These are phyloP conservation scores for Phoenix roebelenii DNA, from an alignment of 176 grass and related monocot species.

Conservation along the genomic window DNA sequence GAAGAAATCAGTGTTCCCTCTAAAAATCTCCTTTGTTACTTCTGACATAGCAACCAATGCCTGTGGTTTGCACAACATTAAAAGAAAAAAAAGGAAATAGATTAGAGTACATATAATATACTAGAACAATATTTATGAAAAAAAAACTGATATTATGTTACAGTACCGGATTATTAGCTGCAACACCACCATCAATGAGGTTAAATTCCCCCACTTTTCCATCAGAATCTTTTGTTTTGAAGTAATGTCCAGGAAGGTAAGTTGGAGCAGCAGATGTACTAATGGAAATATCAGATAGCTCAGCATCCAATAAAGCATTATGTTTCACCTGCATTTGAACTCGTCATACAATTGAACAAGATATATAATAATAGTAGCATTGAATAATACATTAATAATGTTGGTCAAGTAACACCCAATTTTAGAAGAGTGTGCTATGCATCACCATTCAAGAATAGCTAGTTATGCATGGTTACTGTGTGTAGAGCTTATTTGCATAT, in stretches of 20 bases:
- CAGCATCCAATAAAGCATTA: background rate
- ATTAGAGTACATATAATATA: too few relatives aligned
- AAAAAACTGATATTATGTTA: background rate
- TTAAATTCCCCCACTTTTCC: constrained; percentile 1
- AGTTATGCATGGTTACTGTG: too few relatives aligned
- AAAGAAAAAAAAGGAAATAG: too few relatives aligned
- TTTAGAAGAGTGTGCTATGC: background rate
- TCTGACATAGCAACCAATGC: background rate
- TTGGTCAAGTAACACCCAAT: background rate
- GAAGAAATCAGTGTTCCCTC: background rate
- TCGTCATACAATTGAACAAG: too few relatives aligned
- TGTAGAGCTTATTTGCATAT: too few relatives aligned
- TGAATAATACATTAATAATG: background rate
- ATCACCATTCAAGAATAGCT: background rate
- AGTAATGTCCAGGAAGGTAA: constrained; percentile 2
- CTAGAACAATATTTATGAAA: too few relatives aligned
- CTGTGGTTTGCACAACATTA: background rate
- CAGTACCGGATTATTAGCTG: constrained; percentile 4
- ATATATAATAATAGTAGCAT: too few relatives aligned
- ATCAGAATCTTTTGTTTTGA: background rate
- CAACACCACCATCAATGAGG: background rate
- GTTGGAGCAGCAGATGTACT: constrained; percentile 7
- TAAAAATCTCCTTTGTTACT: background rate
- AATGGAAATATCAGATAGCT: constrained; percentile 3
- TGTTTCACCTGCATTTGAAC: background rate